Base-by-base conservation (phyloP, 2,329 filamentous ascomycete genomes). In the Chaetomium sp. region DNA sequence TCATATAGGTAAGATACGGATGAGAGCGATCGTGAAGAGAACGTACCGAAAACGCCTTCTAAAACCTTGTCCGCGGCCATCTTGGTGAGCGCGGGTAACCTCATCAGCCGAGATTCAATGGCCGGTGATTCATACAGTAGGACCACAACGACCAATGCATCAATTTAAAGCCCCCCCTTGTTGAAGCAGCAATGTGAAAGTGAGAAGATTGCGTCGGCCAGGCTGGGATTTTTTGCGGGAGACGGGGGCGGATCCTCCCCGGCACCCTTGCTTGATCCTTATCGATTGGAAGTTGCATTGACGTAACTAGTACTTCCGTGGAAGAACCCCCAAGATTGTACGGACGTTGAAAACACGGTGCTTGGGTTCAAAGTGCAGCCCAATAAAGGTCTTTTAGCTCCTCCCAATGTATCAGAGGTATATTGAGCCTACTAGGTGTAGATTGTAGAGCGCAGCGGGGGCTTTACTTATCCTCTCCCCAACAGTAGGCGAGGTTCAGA, bases 21-120 rank as follows among this genome's bases (percentile, higher is more conserved):
- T 42, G 11, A 42, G 6, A 14, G 40, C 11, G 40, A n/a, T 42
- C 12, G 12, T 6, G 40, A 42, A 12, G 5, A 14, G n/a, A 5
- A 50, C 51, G 34, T 6, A 55, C 56, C 56, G 49, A 55, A 55
- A 6, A 55, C 32, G 51, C 52, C 49, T 64, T 84, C 80, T 54
- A 79, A 70, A 64, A 79, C 71, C 62, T 72, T 71, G 62, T 78
- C 73, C 61, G 76, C 72, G 57, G 78, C 79, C 80, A 82, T 83
- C 68, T 70, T 81, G 53, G 59, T 47, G n/a, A 60, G 12, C 59
- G 59, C 67, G 14, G 51, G 35, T 37, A 52, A 10, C 38, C 47
- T 43, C 72, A 74, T 74, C 55, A 8, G 53, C 36, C 2, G 37
- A 14, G 10, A 14, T 11, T 19, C 11, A 4, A 32, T 1, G 36